Conservation (phyloP, 441 rosid genomes). For the Croton laevigatus region DNA sequence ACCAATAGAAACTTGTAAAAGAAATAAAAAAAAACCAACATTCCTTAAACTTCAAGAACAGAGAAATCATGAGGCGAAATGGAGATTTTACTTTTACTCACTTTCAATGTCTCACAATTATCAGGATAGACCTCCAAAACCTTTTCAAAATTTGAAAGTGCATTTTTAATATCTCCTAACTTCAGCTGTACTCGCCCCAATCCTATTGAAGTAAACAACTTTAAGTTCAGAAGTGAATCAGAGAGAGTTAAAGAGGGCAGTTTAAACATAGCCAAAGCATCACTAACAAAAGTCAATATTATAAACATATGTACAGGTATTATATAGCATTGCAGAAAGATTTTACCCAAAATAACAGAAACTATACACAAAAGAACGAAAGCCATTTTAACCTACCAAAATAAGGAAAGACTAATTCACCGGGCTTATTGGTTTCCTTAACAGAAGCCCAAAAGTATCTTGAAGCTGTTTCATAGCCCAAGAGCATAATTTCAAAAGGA, state of each 20-base stretch:
- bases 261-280: not conserved
- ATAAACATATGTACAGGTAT: not conserved
- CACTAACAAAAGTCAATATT: not conserved
- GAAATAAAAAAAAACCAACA: conserved; percentile 16
- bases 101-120: conserved; percentile 91
- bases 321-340: too few species aligned
- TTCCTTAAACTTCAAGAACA: not conserved
- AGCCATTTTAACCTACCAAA: conserved; percentile 52
- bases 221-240: conserved; percentile 5
- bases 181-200: conserved; percentile 96
- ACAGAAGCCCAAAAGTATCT: conserved; percentile 92
- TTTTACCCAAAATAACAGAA: not conserved
- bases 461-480: conserved; percentile 93
- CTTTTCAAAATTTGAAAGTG: conserved; percentile 91
- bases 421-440: conserved; percentile 87
- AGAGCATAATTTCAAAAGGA: conserved; percentile 21
- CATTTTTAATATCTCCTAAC: conserved; percentile 81
- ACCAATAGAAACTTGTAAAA: conserved; percentile 8
- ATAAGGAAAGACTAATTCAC: conserved; percentile 90
- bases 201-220: conserved; percentile 47
- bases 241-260: conserved; percentile 6
- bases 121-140: conserved; percentile 98
- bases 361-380: conserved; percentile 9
- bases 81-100: conserved; percentile 31
- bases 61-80: not conserved